A percentile compares a stretch with the other conserved stretches of the same genome.
These are phyloP conservation scores for Psilocybe cyanescens DNA, from an alignment of 768 basidiomycete species.

Conservation along the genomic window DNA sequence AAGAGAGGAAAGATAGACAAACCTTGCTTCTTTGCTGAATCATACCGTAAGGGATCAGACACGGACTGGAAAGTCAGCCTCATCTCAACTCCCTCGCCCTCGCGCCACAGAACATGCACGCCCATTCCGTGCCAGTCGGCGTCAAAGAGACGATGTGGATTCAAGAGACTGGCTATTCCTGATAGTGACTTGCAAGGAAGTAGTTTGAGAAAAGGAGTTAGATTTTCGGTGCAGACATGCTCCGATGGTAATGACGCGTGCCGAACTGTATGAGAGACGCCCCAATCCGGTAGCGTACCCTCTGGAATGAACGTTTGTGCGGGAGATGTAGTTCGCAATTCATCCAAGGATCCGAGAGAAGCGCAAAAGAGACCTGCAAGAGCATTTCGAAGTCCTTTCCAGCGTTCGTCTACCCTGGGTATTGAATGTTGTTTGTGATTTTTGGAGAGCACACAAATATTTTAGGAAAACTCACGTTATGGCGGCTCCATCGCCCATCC, in stretches of 20 bases:
- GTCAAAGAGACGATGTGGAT: constrained; percentile 86
- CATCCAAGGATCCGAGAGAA: constrained; percentile 78
- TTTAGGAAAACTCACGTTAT: constrained; percentile 43
- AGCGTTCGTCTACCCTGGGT: constrained; percentile 71
- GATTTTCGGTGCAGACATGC: constrained; percentile 95
- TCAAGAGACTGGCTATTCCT: constrained; percentile 81
- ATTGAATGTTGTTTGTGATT: constrained; percentile 1
- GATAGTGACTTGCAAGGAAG: constrained; percentile 91
- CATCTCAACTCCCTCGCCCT: constrained; percentile 62
- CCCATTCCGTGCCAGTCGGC: constrained; percentile 92
- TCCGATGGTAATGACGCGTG: constrained; percentile 83
- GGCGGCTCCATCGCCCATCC: constrained; percentile 74
- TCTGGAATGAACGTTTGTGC: constrained; percentile 60
- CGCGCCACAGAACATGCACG: constrained; percentile 71
- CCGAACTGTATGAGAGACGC: constrained; percentile 57
- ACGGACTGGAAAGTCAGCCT: constrained; percentile 76
- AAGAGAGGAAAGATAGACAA: constrained; percentile 6
- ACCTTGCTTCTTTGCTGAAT: constrained; percentile 60
- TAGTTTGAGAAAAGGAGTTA: constrained; percentile 94
- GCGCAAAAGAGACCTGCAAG: constrained; percentile 95
- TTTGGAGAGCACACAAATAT: constrained; percentile 3
- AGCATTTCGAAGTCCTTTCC: constrained; percentile 86
- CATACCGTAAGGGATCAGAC: constrained; percentile 71
- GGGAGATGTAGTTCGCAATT: constrained; percentile 76
- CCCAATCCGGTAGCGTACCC: constrained; percentile 55